Evolutionary conservation across 73 alveolate species (phyloP).

Genomic region (Blepharisma japonicum): DNA sequence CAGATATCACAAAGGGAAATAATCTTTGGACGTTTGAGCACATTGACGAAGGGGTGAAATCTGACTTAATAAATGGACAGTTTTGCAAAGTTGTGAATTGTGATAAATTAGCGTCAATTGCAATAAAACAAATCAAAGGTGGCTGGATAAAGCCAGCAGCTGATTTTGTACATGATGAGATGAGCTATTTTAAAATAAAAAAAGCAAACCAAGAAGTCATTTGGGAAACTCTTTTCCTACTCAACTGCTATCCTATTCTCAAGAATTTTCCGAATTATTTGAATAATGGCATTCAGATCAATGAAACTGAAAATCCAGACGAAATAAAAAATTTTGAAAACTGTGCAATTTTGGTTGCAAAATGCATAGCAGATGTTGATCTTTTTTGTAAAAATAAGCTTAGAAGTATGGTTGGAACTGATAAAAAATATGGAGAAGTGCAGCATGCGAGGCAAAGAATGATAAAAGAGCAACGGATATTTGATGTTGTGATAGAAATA

Average conservation of each 20-base stretch:
- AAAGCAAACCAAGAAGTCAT: not conserved
- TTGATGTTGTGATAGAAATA: not conserved
- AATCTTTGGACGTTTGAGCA: no score
- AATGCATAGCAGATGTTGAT: not conserved
- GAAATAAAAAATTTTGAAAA: not conserved
- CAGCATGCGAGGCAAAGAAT: no score
- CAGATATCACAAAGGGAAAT: no score
- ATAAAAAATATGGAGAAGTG: no score
- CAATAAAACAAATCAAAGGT: no score
- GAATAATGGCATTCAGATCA: no score
- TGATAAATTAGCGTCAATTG: no score
- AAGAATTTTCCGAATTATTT: not conserved
- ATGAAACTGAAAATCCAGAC: not conserved
- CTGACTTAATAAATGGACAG: no score
- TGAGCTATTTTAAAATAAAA: not conserved
- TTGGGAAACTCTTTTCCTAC: conserved; percentile 31
- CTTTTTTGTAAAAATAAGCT: conserved; percentile 26
- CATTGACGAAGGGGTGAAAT: no score
- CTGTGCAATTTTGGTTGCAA: not conserved
- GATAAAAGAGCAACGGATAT: not conserved
- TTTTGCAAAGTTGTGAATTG: no score
- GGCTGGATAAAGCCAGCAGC: no score
- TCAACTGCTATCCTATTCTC: conserved; percentile 29
- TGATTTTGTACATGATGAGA: not conserved
- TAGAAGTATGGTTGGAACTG: no score